Evolutionary conservation across 257 asterid genomes (phyloP).

Genomic region (Capsicum pubescens): DNA sequence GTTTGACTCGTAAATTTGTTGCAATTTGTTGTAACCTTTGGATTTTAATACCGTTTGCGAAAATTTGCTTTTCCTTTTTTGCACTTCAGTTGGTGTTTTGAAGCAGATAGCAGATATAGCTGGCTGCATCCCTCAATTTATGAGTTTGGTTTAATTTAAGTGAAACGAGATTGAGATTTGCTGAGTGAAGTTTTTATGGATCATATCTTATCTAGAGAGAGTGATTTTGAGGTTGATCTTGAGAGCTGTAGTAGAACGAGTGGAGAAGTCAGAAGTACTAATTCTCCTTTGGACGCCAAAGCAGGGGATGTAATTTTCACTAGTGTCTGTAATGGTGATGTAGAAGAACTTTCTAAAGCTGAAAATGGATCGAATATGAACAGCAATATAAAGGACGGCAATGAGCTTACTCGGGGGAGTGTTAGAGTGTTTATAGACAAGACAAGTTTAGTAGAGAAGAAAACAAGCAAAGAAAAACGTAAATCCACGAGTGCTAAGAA

Average conservation of each 20-base stretch:
- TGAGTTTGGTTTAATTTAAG: constrained; percentile 22
- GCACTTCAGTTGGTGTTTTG: constrained; percentile 18
- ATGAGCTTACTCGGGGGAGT: constrained; percentile 40
- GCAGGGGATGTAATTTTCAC: constrained; percentile 30
- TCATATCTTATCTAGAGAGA: constrained; percentile 41
- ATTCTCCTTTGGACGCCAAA: constrained; percentile 32
- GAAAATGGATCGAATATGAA: constrained; percentile 34
- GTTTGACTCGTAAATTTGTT: neutral
- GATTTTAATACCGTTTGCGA: neutral
- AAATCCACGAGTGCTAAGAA: constrained; percentile 63
- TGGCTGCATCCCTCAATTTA: neutral
- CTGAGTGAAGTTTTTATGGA: constrained; percentile 42
- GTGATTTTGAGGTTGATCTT: constrained; percentile 54
- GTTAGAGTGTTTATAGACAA: constrained; percentile 37
- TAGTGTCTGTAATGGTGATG: constrained; percentile 32
- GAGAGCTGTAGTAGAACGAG: constrained; percentile 40
- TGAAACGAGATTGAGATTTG: constrained; percentile 22
- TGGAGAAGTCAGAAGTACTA: constrained; percentile 43
- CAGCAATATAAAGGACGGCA: neutral
- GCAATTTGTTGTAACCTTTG: neutral
- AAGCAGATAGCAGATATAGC: neutral
- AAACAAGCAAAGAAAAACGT: constrained; percentile 55
- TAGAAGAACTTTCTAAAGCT: constrained; percentile 33
- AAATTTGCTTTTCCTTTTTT: neutral
- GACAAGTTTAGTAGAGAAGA: constrained; percentile 41